Base-by-base conservation (phyloP, 805 yeast species). In the Spathaspora boniae region DNA sequence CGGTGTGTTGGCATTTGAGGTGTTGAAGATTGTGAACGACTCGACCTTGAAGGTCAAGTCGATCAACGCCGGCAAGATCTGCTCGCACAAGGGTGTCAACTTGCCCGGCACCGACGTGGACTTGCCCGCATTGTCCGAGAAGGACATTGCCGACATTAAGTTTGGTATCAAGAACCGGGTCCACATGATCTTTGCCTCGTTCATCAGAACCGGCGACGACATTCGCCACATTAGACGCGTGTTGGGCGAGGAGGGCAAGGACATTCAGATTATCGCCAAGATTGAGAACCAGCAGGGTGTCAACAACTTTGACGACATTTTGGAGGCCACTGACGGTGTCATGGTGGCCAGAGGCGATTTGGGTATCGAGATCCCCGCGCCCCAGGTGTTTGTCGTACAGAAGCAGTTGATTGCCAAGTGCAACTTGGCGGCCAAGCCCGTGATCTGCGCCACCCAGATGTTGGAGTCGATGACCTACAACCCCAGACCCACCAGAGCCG, bases 301-400 rank as follows among this genome's bases (percentile, higher is more conserved):
- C 58, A 89, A 93, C 85, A 93, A 93, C 82, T 93, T 93, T 62
- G 98, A 93, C 68, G 97, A 86, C 46, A 93, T 93, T 61, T 80
- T 93, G 63, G 65, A 65, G 56, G 95, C 81, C 68, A 93, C 98
- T 46, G 98, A 93, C 65, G 98, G 98, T 76, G 96, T 93, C 60
- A 93, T 93, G 98, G 98, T 93, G 65, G 98, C 98, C 58, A 84
- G 98, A 74, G 98, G 98, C 78, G 98, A 93, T 69, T 78, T 93
- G 58, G 98, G 98, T 78, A 93, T 93, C 60, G 98, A 93, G 76
- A 93, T 93, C 59, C 98, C 98, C 51, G 98, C 98, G 50, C 91
- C 97, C 48, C 94, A 89, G 74, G 98, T 93, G 46, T 89, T 93
- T 67, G 88, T 93, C 56, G 98, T 89, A 54, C 98, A 93, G 76